phyloP scores from a whole-genome alignment of 257 asterid genomes.

The Solanum piurae region DNA sequence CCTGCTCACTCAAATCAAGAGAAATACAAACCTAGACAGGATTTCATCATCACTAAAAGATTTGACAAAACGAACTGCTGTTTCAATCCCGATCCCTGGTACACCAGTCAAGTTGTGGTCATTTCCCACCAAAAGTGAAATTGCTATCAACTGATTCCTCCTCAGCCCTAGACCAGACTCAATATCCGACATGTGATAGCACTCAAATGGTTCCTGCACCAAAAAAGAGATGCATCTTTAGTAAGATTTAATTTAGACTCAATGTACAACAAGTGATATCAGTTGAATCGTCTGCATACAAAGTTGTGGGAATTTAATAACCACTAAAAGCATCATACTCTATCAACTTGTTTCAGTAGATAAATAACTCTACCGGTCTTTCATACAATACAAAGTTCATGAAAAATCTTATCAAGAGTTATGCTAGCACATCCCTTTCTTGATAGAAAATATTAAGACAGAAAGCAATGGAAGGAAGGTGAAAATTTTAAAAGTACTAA shows the following conservation, averaged over 20 bases:
- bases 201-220: conserved; percentile 84
- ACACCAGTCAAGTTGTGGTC: conserved; percentile 82
- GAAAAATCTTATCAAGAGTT: not conserved
- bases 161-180: conserved; percentile 73
- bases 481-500: not conserved
- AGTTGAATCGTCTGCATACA: not conserved
- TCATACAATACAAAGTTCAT: not conserved
- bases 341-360: not conserved
- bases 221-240: conserved; percentile 8
- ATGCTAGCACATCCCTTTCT: not conserved
- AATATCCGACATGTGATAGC: conserved; percentile 69
- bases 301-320: not conserved
- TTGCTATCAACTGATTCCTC: conserved; percentile 79
- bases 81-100: conserved; percentile 73
- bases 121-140: conserved; percentile 82
- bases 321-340: not conserved
- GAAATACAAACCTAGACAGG: conserved; percentile 39
- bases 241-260: not conserved
- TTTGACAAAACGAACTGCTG: conserved; percentile 82
- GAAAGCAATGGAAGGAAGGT: not conserved
- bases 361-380: not conserved
- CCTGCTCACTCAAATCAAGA: not conserved
- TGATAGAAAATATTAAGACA: not conserved
- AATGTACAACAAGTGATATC: not conserved
- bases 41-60: conserved; percentile 56